Base-by-base conservation (phyloP, 345 rosid genomes). In the Lumnitzera littorea region DNA sequence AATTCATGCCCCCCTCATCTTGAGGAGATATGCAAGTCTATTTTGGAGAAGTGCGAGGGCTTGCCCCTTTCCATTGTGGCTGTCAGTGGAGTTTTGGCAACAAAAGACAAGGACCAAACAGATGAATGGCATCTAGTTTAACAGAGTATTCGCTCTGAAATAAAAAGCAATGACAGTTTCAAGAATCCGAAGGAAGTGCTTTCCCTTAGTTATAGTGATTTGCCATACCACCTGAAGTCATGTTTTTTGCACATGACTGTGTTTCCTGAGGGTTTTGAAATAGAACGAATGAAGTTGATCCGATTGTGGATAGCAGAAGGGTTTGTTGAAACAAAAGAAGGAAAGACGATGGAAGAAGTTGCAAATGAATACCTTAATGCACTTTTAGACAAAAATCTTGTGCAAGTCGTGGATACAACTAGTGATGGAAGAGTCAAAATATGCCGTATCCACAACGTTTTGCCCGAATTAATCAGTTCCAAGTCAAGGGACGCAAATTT, bases 31-130 rank as follows among this genome's bases (percentile, higher is more conserved):
- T 68, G 76, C 13, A 46, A 50, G 25, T 14, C 13, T 17, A 72
- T 72, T 46, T 15, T 76, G 50, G 29, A 31, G 11, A 76, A 53
- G n/a, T 76, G 80, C 16, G 76, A 68, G 46, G 80, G 80, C 5
- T 50, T 76, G 54, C 71, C 80, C 15, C 70, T 76, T 31, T 67
- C 80, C 50, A 68, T 76, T 48, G 68, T 65, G 46, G 76, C 74
- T 5, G 62, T 76, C 23, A 58, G 76, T 59, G 71, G 71, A 29
- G 51, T 69, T 48, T 50, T 75, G 62, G 73, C 76, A 23, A 27
- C 61, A 1, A 64, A 72, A 61, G 61, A 31, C 49, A 51, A 12
- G 50, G 15, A 24, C 12, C 58, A 43, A 5, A 50, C 58, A 47
- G 65, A 63, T 10, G 75, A 70, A 61, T 75, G 75, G 75, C 58